Evolutionary conservation across 2,329 filamentous ascomycete genomes (phyloP), one percentile per base, ranked within the genome.

Genomic region (Paracoccidioides brasiliensis): DNA sequence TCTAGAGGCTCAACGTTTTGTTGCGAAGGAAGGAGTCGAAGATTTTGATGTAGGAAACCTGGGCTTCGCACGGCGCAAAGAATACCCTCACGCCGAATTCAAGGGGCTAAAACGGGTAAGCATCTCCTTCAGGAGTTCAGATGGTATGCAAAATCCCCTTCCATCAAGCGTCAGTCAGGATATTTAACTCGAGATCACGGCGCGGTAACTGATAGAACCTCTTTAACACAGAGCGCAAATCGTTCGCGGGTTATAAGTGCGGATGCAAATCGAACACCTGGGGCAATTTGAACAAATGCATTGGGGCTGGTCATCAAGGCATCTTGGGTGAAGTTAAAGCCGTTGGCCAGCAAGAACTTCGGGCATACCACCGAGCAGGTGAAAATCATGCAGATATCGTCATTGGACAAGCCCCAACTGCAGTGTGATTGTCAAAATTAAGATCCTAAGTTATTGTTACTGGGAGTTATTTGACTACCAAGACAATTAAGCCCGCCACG

Each of bases 241-340:
- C 6, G n/a, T 53, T 53, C 51, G 42, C 40, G 12, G 51, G 51
- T 4, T 53, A 40, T 14, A 53, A 35, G 10, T 53, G 51, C 30
- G 28, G 15, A n/a, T 53, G 51, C 42, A 53, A 45, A 35, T 35
- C 15, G n/a, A 30, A 43, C 30, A 53, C 40, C 6, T 45, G 32
- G 32, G 38, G 51, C n/a, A 38, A 44, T 35, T 22, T 53, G 5
- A 43, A 53, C 22, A 40, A 43, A 35, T 53, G 51, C 22, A 53
- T 53, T 32, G n/a, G 38, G 6, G 22, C 22, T n/a, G 37, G 38
- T 22, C 51, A 53, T 28, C 51, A 53, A 37, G 51, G 51, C 10
- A 43, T 53, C 22, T 44, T 53, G 4, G 51, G 51, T 22, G 51
- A 53, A 43, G 51, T 53, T 12, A 44, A 15, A 53, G 51, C 38